phyloP scores from a whole-genome alignment of 805 yeast genomes.

The Candida methanosorbosa region DNA sequence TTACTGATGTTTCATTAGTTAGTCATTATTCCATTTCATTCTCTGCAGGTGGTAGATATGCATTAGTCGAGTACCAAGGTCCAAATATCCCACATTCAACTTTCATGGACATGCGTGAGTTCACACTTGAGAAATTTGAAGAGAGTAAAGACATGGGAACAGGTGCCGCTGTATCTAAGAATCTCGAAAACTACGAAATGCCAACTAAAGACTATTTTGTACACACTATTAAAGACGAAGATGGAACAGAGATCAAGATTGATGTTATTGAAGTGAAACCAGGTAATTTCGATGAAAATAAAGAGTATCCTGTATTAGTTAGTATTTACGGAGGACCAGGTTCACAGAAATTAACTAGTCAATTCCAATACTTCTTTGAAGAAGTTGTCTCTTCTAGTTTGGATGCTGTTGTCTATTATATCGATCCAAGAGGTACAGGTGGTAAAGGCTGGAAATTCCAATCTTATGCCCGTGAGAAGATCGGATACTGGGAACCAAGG shows the following conservation, averaged over 20 bases:
- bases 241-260: slow-evolving; percentile 23
- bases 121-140: slow-evolving; percentile 5
- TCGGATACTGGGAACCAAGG: slow-evolving; percentile 74
- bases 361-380: slow-evolving; percentile 44
- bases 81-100: slow-evolving; percentile 41
- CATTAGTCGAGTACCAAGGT: slow-evolving; percentile 36
- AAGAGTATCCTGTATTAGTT: slow-evolving; percentile 56
- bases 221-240: slow-evolving; percentile 11
- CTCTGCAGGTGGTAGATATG: slow-evolving; percentile 49
- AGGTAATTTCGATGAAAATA: slow-evolving; percentile 32
- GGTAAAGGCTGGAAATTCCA: slow-evolving; percentile 63
- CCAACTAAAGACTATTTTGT: slow-evolving; percentile 39
- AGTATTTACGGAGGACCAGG: slow-evolving; percentile 81
- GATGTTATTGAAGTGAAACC: slow-evolving; percentile 61
- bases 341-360: slow-evolving; percentile 44
- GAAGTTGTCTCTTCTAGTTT: slow-evolving; percentile 48
- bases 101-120: slow-evolving; percentile 22
- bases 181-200: slow-evolving; percentile 28
- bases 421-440: slow-evolving; percentile 83
- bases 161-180: slow-evolving; percentile 4
- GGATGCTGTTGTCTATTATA: slow-evolving; percentile 52
- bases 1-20: slow-evolving; percentile 25
- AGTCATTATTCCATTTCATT: slow-evolving; percentile 43
- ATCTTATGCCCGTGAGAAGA: slow-evolving; percentile 43
- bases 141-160: slow-evolving; percentile 8